Evolutionary conservation across 1,139 yeast species (phyloP), one percentile per base, ranked within the genome.

Genomic region (Protomyces inouyei): DNA sequence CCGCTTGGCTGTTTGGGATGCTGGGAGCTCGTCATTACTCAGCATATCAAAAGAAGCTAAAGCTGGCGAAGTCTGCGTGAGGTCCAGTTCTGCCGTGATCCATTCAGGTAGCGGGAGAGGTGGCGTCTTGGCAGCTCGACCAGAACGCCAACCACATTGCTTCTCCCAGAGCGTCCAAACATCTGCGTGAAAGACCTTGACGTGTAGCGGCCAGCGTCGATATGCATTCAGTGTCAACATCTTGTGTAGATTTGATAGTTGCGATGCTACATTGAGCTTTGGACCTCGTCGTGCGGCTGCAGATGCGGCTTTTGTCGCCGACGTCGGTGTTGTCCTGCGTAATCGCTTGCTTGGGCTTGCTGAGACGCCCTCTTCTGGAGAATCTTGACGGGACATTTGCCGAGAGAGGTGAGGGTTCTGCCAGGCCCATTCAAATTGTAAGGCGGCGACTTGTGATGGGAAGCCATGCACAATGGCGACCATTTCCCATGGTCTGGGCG

Each of bases 401-500:
- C 65, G 28, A 10, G 67, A 53, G 18, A 52, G 40, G 38, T 61
- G 63, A 14, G 65, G 67, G 57, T 65, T 46, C 43, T 65, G 67
- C 67, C 67, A 52, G 9, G 55, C 68, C 45, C 66, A 67, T 61
- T 75, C 83, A 71, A 84, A 84, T 72, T 87, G 92, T 64, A 88
- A 74, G 0, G 95, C 95, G 4, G 85, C 75, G 2, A 85, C 79
- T 68, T 82, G 83, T n/a, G 85, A 83, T 0, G 90, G 90, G 72
- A 88, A 88, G 9, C 92, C 91, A 69, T 85, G 77, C 0, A 88
- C 86, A 3, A 85, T 71, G 56, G 82, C 69, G 0, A 81, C 74
- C 85, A 86, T 84, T 65, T 80, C 81, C 96, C 96, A 88, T 0
- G 96, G 95, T 57, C 92, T 74, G 52, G 12, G 9, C 9, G 54